Evolutionary conservation across 2,329 filamentous ascomycete genomes (phyloP).

Genomic region (Trichoderma afroharzianum): DNA sequence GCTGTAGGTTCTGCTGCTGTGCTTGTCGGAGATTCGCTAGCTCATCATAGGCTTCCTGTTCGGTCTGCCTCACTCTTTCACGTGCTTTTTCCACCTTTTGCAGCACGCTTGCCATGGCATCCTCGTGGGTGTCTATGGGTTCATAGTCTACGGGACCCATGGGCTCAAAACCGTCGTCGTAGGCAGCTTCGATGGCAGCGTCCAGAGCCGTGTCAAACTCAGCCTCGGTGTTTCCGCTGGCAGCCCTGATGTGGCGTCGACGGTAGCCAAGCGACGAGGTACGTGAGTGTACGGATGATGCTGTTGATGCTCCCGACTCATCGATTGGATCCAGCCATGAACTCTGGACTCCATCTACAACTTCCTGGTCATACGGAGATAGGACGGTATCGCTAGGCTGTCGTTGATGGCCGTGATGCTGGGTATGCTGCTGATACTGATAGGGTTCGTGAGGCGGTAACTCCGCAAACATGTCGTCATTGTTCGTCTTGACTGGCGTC

Average conservation of each 20-base stretch:
- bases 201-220: slow-evolving; percentile 94
- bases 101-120: slow-evolving; percentile 53
- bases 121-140: slow-evolving; percentile 36
- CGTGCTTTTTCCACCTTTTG: slow-evolving; percentile 71
- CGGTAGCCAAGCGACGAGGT: slow-evolving; percentile 67
- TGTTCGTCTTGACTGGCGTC: slow-evolving; percentile 37
- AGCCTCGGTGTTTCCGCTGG: slow-evolving; percentile 73
- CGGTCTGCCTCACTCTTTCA: slow-evolving; percentile 69
- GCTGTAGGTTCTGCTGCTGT: slow-evolving; percentile 29
- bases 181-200: slow-evolving; percentile 92
- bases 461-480: slow-evolving; percentile 21
- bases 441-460: not conserved
- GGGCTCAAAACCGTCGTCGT: slow-evolving; percentile 85
- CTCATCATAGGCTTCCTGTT: slow-evolving; percentile 56
- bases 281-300: slow-evolving; percentile 76
- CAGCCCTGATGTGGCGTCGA: slow-evolving; percentile 64
- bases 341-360: slow-evolving; percentile 65
- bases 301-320: slow-evolving; percentile 77
- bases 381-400: not conserved
- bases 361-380: slow-evolving; percentile 22
- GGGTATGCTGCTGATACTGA: slow-evolving; percentile 23
- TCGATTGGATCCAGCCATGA: slow-evolving; percentile 95
- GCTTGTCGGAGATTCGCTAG: slow-evolving; percentile 44
- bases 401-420: slow-evolving; percentile 15
- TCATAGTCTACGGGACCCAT: slow-evolving; percentile 48